Base-by-base conservation (phyloP, 2,329 filamentous ascomycete genomes). In the Penicillium griseofulvum region DNA sequence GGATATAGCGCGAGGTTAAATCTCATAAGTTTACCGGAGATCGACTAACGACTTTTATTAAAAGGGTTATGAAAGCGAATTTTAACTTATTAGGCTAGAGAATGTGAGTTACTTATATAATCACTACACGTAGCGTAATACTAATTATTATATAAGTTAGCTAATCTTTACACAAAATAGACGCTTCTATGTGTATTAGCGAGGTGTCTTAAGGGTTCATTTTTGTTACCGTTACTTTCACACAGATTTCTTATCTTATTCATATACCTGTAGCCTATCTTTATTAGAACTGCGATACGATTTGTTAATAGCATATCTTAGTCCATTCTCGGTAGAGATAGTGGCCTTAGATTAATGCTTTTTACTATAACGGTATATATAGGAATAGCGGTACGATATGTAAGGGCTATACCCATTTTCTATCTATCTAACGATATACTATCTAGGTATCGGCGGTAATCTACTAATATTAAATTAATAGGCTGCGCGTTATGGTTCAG, bases 401-500 rank as follows among this genome's bases (percentile, higher is more conserved):
- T 17, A 24, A 16, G 3, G 6, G 19, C 16, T 17, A 14, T 46
- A 4, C 19, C 7, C 9, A 29, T 29, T 5, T 24, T 46, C 5
- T 14, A 34, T 7, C 6, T 4, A 6, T 34, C 43, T 46, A 17
- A 46, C n/a, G 2, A 10, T 22, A 22, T 16, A 34, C n/a, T 14
- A 31, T 22, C 29, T n/a, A 46, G 43, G 29, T 46, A 6, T 46
- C 50, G 4, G 29, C 42, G 7, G 33, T 33, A 34, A n/a, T 43
- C 24, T 55, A 55, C 17, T 47, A 24, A 45, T 31, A 44, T 22
- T 11, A 22, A 17, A 24, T 55, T 19, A 55, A 51, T 22, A 42
- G 47, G 33, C 38, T 55, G 19, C 38, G 24, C 2, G 37, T 55
- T 17, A 51, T 55, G 52, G 42, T 41, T 11, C 52, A 47, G 17